Percentiles rank a stretch among this genome's conserved stretches.
Evolutionary conservation across 2,329 filamentous ascomycete genomes (phyloP).

Genomic region (Microdochium bolleyi): DNA sequence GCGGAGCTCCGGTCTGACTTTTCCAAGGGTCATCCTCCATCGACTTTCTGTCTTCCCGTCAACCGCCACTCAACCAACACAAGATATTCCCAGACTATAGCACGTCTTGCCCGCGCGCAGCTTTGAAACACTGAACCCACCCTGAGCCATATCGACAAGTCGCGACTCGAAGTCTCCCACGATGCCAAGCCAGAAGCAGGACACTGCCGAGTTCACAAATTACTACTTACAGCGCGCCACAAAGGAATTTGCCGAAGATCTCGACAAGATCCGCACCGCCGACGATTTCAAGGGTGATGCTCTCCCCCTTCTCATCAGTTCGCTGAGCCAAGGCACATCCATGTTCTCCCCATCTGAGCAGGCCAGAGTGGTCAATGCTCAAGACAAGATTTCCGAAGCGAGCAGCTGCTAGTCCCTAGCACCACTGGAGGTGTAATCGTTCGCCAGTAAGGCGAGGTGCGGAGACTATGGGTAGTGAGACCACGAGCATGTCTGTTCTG

Average conservation of each 20-base stretch:
- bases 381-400: background rate
- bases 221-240: constrained; percentile 66
- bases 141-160: background rate
- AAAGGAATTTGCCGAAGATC: constrained; percentile 64
- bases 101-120: too few species aligned
- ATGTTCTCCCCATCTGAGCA: constrained; percentile 52
- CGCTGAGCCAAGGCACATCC: constrained; percentile 58
- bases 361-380: constrained; percentile 17
- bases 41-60: background rate
- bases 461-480: too few species aligned
- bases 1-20: background rate
- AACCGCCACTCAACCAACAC: too few species aligned
- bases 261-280: constrained; percentile 60
- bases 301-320: constrained; percentile 57
- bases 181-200: background rate
- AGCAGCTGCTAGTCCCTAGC: background rate
- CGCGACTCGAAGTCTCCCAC: background rate
- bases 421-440: too few species aligned
- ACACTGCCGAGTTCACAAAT: background rate
- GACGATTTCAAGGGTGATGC: constrained; percentile 63
- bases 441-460: too few species aligned
- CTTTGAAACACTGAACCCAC: background rate
- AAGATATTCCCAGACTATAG: too few species aligned
- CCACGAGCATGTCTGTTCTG: too few species aligned
- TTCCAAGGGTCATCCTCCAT: background rate